phyloP scores from a whole-genome alignment of 1,284 basidiomycete species.

The Amylostereum chailletii region DNA sequence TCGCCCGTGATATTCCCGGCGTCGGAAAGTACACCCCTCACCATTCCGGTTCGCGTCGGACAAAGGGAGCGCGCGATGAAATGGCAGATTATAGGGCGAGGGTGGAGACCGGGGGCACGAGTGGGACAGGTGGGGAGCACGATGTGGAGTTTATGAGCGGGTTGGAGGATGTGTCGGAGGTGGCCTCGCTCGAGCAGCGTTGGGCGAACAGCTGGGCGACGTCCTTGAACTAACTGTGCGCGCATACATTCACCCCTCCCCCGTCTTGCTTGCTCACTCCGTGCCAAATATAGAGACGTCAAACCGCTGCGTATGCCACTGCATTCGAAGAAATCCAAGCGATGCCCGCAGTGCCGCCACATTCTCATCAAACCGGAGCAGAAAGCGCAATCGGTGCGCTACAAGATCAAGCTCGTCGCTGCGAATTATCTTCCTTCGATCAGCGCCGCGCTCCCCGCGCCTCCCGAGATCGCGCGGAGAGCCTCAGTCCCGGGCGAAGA shows the following conservation, averaged over 20 bases:
- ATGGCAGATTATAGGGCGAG: slow-evolving; percentile 66
- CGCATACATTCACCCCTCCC: slow-evolving; percentile 8
- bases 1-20: slow-evolving; percentile 74
- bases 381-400: slow-evolving; percentile 87
- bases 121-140: slow-evolving; percentile 52
- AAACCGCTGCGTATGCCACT: slow-evolving; percentile 85
- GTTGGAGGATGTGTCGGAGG: slow-evolving; percentile 51
- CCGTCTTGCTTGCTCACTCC: slow-evolving; percentile 4
- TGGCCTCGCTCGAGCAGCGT: slow-evolving; percentile 69
- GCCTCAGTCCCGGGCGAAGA: slow-evolving; percentile 33
- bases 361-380: slow-evolving; percentile 98
- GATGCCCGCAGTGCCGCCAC: slow-evolving; percentile 90
- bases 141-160: slow-evolving; percentile 64
- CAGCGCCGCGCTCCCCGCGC: slow-evolving; percentile 50
- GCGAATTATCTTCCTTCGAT: slow-evolving; percentile 89
- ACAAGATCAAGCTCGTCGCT: slow-evolving; percentile 96
- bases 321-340: slow-evolving; percentile 89
- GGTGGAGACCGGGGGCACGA: slow-evolving; percentile 47
- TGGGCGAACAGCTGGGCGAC: slow-evolving; percentile 79
- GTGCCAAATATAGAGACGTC: slow-evolving; percentile 48
- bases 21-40: slow-evolving; percentile 66
- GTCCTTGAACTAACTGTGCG: slow-evolving; percentile 58
- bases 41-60: slow-evolving; percentile 43
- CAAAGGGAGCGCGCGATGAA: slow-evolving; percentile 60
- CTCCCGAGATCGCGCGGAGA: slow-evolving; percentile 11